These are phyloP conservation scores for Erodium moschatum DNA, from an alignment of 441 rosid species.

Conservation along the genomic window DNA sequence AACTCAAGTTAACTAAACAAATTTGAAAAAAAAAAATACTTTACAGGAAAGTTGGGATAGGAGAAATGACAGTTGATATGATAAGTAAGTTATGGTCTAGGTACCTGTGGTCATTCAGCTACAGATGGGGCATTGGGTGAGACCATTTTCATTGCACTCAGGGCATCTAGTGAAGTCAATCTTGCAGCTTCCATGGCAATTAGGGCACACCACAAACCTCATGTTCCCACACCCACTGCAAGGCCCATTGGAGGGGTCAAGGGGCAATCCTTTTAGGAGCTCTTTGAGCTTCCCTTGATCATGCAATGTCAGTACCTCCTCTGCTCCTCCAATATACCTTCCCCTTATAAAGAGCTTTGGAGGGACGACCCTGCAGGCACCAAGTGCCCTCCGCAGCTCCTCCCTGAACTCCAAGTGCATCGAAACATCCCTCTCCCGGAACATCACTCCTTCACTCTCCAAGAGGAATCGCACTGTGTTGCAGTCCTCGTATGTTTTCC, in stretches of 20 bases:
- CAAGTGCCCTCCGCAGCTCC: conserved; percentile 44
- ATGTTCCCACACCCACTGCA: conserved; percentile 44
- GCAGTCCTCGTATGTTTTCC: conserved; percentile 61
- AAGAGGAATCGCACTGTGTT: conserved; percentile 38
- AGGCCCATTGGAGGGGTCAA: conserved; percentile 27
- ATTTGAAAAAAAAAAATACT: too few relatives aligned
- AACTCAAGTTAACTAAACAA: neutral
- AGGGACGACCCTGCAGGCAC: conserved; percentile 30
- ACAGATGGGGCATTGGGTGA: conserved; percentile 44
- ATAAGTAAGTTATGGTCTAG: too few relatives aligned
- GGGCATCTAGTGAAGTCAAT: conserved; percentile 31
- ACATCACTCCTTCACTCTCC: conserved; percentile 36
- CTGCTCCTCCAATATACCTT: conserved; percentile 57
- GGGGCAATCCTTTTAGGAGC: conserved; percentile 34
- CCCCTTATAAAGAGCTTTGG: conserved; percentile 56
- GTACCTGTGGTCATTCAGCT: neutral
- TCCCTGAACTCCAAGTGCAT: conserved; percentile 53
- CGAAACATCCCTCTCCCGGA: conserved; percentile 50
- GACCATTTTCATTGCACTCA: conserved; percentile 55
- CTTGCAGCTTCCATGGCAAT: conserved; percentile 48
- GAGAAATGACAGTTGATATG: too few relatives aligned
- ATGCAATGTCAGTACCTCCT: conserved; percentile 39
- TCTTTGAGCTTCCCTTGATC: conserved; percentile 49
- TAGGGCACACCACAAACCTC: conserved; percentile 43
- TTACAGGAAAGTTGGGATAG: too few relatives aligned